These are phyloP conservation scores for Candida bentonensis DNA, from an alignment of 805 yeast genomes.

Conservation along the genomic window DNA sequence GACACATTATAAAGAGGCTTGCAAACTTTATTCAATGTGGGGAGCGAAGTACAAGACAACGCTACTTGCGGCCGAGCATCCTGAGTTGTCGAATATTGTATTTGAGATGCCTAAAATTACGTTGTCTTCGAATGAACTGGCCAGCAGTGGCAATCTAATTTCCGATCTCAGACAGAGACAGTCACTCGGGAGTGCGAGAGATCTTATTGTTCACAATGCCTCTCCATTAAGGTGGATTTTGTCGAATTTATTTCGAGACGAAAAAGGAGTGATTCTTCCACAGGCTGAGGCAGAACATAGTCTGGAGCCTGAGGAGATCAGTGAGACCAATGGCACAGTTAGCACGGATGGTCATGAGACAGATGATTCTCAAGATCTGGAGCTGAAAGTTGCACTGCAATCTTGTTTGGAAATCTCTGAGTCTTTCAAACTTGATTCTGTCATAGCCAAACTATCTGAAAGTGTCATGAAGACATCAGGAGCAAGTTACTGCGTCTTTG, in stretches of 20 bases:
- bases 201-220: conserved; percentile 10
- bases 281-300: too few relatives aligned
- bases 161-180: conserved; percentile 16
- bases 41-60: conserved; percentile 13
- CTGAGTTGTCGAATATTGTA: conserved; percentile 20
- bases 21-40: conserved; percentile 12
- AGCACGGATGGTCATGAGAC: too few relatives aligned
- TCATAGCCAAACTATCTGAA: conserved; percentile 26
- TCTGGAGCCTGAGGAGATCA: too few relatives aligned
- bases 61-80: conserved; percentile 16
- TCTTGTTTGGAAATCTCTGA: conserved; percentile 38
- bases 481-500: conserved; percentile 24
- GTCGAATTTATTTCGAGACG: conserved; percentile 17
- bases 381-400: conserved; percentile 26
- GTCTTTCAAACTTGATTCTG: conserved; percentile 26
- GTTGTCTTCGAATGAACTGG: conserved; percentile 19
- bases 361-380: conserved; percentile 6
- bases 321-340: too few relatives aligned
- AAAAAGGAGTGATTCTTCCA: neutral
- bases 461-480: conserved; percentile 26
- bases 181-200: conserved; percentile 5
- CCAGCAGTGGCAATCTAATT: conserved; percentile 15
- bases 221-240: conserved; percentile 19
- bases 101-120: conserved; percentile 17
- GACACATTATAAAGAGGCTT: conserved; percentile 25